Evolutionary conservation across 2,329 filamentous ascomycete species (phyloP), one percentile per base, ranked within the genome.

Genomic region (Laburnicola sp.): DNA sequence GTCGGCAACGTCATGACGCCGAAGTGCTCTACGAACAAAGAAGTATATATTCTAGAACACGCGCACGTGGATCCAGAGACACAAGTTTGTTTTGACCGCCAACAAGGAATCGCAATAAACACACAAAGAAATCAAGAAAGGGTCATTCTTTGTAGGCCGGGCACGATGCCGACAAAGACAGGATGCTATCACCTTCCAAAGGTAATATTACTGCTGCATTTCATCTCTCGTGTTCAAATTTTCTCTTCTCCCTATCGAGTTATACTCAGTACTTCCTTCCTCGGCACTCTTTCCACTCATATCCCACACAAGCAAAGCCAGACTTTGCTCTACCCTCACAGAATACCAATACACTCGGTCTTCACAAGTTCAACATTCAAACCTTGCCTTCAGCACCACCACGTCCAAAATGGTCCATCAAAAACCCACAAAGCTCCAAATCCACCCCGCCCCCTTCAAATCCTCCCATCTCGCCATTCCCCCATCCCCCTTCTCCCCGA

Each of bases 381-480:
- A 26, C 21, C 9, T 39, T 21, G 31, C n/a, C 22, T 11, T 23
- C 26, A 9, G 3, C n/a, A 50, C 28, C 34, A 32, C 26, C 11
- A 11, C 9, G 26, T 26, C 11, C 52, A 46, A 31, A 25, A 56
- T 54, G 47, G 9, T 39, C 35, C 27, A 47, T 40, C 35, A 51
- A 49, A 21, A 25, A 35, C 28, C 53, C 54, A 36, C 16, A 36
- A 27, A 35, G 0, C 59, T 69, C 4, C 56, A 59, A 11, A 74
- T 77, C 44, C 63, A 65, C 16, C 65, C 75, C 4, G 56, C 69
- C 1, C 74, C 75, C 6, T 78, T 74, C 66, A 75, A 73, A 57
- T 67, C 75, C 34, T 77, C 77, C 4, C 53, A 63, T 8, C 75
- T 79, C 28, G 65, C 75, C 23, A 74, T 76, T 27, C 76, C 76